A percentile compares a stretch with the other conserved stretches of the same genome.
Evolutionary conservation across 83 land plant genomes (phyloP).

Genomic region (Picea engelmannii): DNA sequence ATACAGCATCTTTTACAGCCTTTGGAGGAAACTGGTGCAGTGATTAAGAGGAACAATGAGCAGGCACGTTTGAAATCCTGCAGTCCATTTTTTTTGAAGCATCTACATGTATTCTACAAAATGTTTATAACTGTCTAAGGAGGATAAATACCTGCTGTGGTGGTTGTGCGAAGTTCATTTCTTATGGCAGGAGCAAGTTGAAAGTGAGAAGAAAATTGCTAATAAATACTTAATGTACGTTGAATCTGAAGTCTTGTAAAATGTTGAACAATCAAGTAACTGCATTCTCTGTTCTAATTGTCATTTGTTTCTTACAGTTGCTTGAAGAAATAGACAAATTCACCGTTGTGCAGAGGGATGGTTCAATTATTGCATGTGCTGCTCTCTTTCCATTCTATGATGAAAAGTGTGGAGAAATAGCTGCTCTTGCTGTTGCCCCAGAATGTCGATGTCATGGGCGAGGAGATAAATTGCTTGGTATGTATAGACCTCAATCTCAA

Average conservation of each 20-base stretch:
- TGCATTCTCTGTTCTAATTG: neutral
- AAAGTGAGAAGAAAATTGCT: neutral
- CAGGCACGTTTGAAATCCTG: slow-evolving; percentile 46
- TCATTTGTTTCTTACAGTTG: slow-evolving; percentile 43
- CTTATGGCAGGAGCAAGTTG: neutral
- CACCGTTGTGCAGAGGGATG: slow-evolving; percentile 94
- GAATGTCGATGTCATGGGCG: slow-evolving; percentile 97
- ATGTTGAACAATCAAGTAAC: neutral
- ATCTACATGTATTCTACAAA: neutral
- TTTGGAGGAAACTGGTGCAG: slow-evolving; percentile 73
- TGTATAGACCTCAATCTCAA: neutral
- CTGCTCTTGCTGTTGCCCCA: slow-evolving; percentile 89
- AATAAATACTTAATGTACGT: neutral
- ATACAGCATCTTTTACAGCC: slow-evolving; percentile 77
- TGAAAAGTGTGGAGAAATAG: slow-evolving; percentile 94
- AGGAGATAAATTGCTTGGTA: slow-evolving; percentile 95
- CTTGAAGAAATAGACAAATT: slow-evolving; percentile 63
- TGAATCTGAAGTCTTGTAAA: neutral
- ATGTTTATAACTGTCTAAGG: neutral
- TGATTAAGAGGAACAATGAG: slow-evolving; percentile 72
- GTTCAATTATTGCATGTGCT: slow-evolving; percentile 93
- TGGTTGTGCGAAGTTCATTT: neutral
- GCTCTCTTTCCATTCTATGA: slow-evolving; percentile 77
- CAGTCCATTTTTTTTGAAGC: neutral
- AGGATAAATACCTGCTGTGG: neutral